These are phyloP conservation scores for Metschnikowia baotianmanensis DNA, from an alignment of 805 yeast genomes.

Conservation along the genomic window DNA sequence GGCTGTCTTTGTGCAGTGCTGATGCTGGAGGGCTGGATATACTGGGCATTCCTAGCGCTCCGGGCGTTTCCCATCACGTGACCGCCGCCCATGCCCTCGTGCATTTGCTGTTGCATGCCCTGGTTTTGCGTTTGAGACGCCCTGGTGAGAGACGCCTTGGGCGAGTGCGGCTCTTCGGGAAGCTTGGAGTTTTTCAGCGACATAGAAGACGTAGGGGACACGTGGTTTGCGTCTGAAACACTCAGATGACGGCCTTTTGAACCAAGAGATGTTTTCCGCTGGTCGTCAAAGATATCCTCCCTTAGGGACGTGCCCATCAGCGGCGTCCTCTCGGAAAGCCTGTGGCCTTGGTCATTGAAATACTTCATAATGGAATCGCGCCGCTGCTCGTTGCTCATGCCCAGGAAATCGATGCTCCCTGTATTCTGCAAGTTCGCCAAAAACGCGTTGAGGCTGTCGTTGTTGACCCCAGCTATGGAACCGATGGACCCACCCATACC, in stretches of 20 bases:
- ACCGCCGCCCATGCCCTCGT: background rate
- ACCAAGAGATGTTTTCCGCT: constrained; percentile 1
- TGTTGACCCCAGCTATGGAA: constrained; percentile 28
- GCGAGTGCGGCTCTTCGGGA: constrained; percentile 39
- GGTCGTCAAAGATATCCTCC: constrained; percentile 39
- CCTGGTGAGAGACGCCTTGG: constrained; percentile 34
- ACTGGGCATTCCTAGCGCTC: no score
- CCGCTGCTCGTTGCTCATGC: constrained; percentile 40
- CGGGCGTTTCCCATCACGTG: constrained; percentile 1
- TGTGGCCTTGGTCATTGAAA: constrained; percentile 32
- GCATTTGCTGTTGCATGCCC: no score
- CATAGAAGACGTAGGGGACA: constrained; percentile 38
- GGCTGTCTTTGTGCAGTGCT: constrained; percentile 6
- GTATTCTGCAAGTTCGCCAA: constrained; percentile 33
- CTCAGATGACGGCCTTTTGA: constrained; percentile 5
- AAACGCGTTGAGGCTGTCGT: constrained; percentile 33
- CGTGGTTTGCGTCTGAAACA: constrained; percentile 15
- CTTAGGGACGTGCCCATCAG: constrained; percentile 25
- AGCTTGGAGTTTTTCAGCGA: constrained; percentile 33
- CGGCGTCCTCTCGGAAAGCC: constrained; percentile 10
- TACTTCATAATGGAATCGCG: constrained; percentile 39
- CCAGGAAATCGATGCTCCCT: constrained; percentile 38
- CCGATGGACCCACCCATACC: constrained; percentile 29
- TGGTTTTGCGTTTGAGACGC: no score
- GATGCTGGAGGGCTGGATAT: background rate